phyloP scores from a whole-genome alignment of 2,329 filamentous ascomycete genomes.

The Trichophyton equinum region DNA sequence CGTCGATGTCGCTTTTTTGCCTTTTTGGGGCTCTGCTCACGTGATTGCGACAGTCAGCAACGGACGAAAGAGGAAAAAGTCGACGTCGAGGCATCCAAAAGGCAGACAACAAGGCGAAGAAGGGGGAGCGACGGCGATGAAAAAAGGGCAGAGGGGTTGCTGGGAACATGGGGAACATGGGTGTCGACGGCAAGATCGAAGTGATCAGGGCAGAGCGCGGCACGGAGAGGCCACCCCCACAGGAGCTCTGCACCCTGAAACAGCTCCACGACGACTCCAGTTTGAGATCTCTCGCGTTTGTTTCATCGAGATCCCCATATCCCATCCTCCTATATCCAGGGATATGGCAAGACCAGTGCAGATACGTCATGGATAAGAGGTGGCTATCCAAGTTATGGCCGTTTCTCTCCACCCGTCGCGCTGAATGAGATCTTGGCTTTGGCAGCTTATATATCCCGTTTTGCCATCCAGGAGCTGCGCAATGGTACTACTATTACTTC shows the following conservation, averaged over 20 bases:
- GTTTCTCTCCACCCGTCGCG: too few relatives aligned
- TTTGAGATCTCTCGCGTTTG: background rate
- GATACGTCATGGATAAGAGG: too few relatives aligned
- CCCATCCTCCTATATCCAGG: background rate
- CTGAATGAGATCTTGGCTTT: too few relatives aligned
- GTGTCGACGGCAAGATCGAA: background rate
- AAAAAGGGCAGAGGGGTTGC: background rate
- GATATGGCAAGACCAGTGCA: too few relatives aligned
- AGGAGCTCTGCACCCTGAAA: background rate
- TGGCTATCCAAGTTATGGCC: too few relatives aligned
- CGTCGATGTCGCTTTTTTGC: background rate
- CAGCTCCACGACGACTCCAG: background rate
- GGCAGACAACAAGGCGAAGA: background rate
- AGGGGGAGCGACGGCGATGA: background rate
- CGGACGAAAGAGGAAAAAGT: background rate
- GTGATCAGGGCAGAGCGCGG: background rate
- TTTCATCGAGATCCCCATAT: background rate
- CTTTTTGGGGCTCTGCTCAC: conserved; percentile 1
- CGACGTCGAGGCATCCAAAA: background rate
- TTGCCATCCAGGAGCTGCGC: too few relatives aligned
- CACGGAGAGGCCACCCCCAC: background rate
- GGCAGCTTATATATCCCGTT: too few relatives aligned
- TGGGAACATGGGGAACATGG: background rate
- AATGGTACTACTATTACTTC: too few relatives aligned
- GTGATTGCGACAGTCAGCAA: background rate